phyloP scores from a whole-genome alignment of 2,329 filamentous ascomycete genomes.

The Colletotrichum noveboracense region DNA sequence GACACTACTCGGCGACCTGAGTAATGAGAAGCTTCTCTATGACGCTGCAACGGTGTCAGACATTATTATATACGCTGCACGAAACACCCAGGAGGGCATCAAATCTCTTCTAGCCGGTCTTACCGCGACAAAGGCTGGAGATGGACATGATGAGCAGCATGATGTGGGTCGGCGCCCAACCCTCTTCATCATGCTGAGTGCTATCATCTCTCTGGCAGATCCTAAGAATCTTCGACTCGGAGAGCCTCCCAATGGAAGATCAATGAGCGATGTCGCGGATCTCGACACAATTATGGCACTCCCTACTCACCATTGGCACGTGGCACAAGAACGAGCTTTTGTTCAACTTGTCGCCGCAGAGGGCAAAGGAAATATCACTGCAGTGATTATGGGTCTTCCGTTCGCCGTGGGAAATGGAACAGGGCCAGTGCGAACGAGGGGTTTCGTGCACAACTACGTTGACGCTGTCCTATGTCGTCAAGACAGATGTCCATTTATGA shows the following conservation, averaged over 20 bases:
- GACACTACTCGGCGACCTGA: background rate
- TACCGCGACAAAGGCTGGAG: background rate
- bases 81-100: background rate
- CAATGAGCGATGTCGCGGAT: background rate
- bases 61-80: background rate
- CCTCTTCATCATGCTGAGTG: background rate
- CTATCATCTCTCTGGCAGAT: constrained; percentile 1
- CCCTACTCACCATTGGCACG: background rate
- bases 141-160: background rate
- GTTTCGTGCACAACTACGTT: background rate
- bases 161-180: background rate
- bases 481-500: background rate
- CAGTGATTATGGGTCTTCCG: background rate
- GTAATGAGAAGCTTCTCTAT: background rate
- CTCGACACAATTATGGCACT: background rate
- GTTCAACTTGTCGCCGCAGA: background rate
- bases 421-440: background rate
- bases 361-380: background rate
- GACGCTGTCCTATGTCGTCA: background rate
- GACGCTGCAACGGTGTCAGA: background rate
- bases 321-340: background rate
- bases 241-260: background rate
- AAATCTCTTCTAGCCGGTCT: background rate
- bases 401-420: background rate
- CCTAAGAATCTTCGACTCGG: background rate